phyloP scores from a whole-genome alignment of 78 protist species.

The Dictyostelium brefeldianum region DNA sequence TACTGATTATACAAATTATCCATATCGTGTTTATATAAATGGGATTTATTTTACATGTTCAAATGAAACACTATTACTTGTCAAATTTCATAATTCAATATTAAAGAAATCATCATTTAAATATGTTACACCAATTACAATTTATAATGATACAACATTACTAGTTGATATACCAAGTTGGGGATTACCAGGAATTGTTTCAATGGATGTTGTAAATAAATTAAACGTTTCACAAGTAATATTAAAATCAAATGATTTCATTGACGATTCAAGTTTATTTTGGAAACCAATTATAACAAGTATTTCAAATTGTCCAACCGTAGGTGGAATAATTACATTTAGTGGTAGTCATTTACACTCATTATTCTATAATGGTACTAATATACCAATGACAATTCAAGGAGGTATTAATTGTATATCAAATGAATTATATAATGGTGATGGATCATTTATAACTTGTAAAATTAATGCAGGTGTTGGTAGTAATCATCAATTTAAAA shows the following conservation, averaged over 20 bases:
- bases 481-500: neutral
- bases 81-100: neutral
- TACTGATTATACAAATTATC: no score
- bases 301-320: neutral
- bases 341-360: neutral
- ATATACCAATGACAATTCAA: neutral
- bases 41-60: neutral
- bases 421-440: neutral
- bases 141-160: neutral
- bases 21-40: neutral
- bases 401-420: neutral
- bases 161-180: neutral
- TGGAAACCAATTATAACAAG: neutral
- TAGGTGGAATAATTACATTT: neutral
- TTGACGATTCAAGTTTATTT: neutral
- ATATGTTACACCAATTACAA: neutral
- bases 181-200: neutral
- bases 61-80: neutral
- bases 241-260: constrained; percentile 8
- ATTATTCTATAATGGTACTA: neutral
- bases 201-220: neutral
- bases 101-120: neutral
- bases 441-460: neutral
- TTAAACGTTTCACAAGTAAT: neutral
- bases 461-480: neutral